These are phyloP conservation scores for Hypoxylon sp. DNA, from an alignment of 2,329 filamentous ascomycete genomes.

Conservation along the genomic window DNA sequence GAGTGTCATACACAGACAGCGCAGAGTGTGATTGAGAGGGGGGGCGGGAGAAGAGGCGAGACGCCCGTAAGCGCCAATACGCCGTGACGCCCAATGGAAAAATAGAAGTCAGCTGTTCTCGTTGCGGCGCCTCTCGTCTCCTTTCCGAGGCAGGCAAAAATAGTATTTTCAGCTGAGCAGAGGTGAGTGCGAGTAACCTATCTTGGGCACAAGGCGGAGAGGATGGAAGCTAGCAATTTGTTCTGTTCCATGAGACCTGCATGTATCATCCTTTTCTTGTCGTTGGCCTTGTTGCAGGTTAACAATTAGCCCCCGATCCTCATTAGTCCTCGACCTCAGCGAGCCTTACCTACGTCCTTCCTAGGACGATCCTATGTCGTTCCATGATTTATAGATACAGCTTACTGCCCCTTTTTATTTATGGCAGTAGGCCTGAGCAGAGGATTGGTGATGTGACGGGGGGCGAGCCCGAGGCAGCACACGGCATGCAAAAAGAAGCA, in stretches of 20 bases:
- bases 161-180: background rate
- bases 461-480: too few species aligned
- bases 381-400: too few species aligned
- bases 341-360: too few species aligned
- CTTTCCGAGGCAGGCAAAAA: background rate
- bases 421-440: too few species aligned
- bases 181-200: too few species aligned
- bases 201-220: background rate
- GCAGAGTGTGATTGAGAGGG: too few species aligned
- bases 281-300: background rate
- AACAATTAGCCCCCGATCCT: background rate
- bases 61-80: constrained; percentile 18
- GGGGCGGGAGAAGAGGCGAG: background rate
- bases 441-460: too few species aligned
- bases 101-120: background rate
- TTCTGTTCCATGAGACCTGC: background rate
- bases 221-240: background rate
- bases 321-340: too few species aligned
- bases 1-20: too few species aligned
- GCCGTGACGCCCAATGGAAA: constrained; percentile 6
- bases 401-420: too few species aligned
- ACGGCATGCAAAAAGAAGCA: too few species aligned
- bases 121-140: background rate
- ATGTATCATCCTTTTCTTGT: background rate
- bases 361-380: too few species aligned